Base-by-base conservation (phyloP, 805 yeast genomes). In the Diddensiella transvaalensis region DNA sequence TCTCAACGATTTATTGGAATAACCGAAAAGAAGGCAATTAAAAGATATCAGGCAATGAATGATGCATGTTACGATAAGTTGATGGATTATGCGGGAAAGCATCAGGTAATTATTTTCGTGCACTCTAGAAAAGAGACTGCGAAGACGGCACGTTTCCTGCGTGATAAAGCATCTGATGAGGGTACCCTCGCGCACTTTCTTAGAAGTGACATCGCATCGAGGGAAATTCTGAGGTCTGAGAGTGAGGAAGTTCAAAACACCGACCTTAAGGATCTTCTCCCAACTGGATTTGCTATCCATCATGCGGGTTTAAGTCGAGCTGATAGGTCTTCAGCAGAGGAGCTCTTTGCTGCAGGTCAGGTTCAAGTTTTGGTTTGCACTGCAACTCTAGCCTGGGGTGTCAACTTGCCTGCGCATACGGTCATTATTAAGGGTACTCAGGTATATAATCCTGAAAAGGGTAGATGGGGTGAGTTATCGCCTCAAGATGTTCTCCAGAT, bases 351-450 rank as follows among this genome's bases (percentile, higher is more conserved):
- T 0, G 93, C 83, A 55, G 96, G 96, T 2, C 81, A 85, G 51
- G 68, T 87, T n/a, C 85, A 82, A 57, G 85, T 89, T 0, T 70
- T 89, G 48, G 90, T 90, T 0, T 87, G 95, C 0, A 89, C 97
- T 2, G 95, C 96, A 0, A 89, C 97, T 0, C 75, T 89, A 51
- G 96, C 97, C 0, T 89, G 97, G 97, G 97, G 97, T 75, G 96
- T 89, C 26, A 89, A 89, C 62, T 73, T 89, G 48, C 97, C 97
- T 2, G 96, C 96, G 0, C 96, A 90, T 60, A 87, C 96, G 0
- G 97, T 89, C 24, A 82, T 89, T 22, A 86, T 89, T 53, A 87
- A 87, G 60, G 98, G 98, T 0, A 91, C 99, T 0, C 95, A 87
- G 60, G 82, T 89, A 0, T 93, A 95, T 60, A 85, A 93, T 3